Evolutionary conservation across 2,329 filamentous ascomycete species (phyloP), one percentile per base, ranked within the genome.

Genomic region (Chaetomium olivaceum): DNA sequence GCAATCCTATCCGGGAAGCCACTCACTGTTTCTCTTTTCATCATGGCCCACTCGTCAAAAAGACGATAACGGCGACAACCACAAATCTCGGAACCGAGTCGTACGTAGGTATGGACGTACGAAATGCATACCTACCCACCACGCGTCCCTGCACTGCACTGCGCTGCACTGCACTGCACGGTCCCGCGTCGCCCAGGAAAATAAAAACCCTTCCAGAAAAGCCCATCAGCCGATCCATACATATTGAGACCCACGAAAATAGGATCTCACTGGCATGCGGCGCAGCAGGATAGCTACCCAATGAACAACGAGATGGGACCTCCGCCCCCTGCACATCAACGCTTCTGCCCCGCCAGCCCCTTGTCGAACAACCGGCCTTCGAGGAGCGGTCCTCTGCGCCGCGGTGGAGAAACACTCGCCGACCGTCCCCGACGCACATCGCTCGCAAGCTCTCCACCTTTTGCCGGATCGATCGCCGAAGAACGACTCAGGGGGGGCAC

Each of bases 191-290:
- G 39, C 39, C 39, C 16, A 43, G 39, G 16, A n/a, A 43, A 43
- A 43, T 19, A 43, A 43, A 19, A n/a, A n/a, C 16, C 5, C 50
- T 6, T 16, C 23, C 23, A 27, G 12, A 7, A 52, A 56, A 23
- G n/a, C n/a, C 54, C 12, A 19, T 39, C 57, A 63, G 9, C 33
- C 33, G 9, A 36, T 12, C 33, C 60, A 63, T 50, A 59, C 46
- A 59, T 48, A 61, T 57, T 31, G 31, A 51, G 52, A 66, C 64
- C 62, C 64, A 71, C 69, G 66, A 71, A 71, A 72, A 71, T 71
- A 71, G 70, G 69, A 71, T 72, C 70, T 71, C 63, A 70, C 70
- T 51, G 58, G 68, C 67, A 71, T 64, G 68, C 63, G 67, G 69
- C 67, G 70, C 68, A 68, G 70, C 39, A 29, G 4, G 27, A 8